phyloP scores from a whole-genome alignment of 169 alveolate genomes.

The Plasmodium sp. region DNA sequence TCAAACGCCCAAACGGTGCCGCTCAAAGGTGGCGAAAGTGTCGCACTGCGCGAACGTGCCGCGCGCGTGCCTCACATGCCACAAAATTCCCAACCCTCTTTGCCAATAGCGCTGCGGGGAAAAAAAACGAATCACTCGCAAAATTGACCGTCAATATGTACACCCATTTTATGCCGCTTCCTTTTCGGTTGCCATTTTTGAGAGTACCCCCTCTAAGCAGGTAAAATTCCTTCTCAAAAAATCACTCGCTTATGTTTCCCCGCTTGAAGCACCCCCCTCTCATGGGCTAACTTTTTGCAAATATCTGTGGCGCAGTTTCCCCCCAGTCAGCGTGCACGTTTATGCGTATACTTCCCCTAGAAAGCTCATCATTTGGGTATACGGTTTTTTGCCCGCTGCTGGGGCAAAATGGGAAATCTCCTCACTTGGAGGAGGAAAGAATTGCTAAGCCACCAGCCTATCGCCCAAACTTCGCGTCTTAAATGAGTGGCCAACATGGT shows the following conservation, averaged over 20 bases:
- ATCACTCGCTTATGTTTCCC: neutral
- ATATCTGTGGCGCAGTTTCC: neutral
- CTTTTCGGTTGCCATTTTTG: neutral
- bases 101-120: neutral
- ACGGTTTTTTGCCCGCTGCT: neutral
- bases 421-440: neutral
- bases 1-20: neutral
- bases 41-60: neutral
- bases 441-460: neutral
- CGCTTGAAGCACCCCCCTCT: neutral
- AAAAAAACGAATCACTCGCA: neutral
- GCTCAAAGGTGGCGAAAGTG: neutral
- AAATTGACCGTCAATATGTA: neutral
- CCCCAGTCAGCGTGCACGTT: neutral
- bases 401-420: neutral
- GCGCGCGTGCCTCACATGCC: neutral
- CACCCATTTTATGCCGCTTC: neutral
- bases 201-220: neutral
- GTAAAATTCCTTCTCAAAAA: neutral
- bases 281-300: neutral
- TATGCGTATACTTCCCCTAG: neutral
- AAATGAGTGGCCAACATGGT: neutral
- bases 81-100: neutral
- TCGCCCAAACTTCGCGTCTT: neutral
- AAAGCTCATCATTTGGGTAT: neutral